Evolutionary conservation across 2,329 filamentous ascomycete genomes (phyloP).

Genomic region (Madurella mycetomatis): DNA sequence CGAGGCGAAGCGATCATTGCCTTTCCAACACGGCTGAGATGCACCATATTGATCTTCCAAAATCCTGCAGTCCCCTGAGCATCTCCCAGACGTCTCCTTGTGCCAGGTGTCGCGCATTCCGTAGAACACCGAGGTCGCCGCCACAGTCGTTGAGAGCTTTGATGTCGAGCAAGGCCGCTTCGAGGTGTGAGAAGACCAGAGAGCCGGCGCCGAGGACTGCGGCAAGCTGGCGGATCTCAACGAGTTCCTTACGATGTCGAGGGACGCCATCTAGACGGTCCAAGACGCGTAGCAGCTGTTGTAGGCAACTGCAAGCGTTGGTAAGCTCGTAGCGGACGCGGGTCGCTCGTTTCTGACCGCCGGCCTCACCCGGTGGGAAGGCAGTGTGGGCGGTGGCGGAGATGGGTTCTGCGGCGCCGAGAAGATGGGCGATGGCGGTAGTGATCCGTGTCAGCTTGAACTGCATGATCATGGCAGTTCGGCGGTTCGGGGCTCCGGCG

Average conservation of each 20-base stretch:
- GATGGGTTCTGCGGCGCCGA: not conserved
- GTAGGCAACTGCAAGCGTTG: not conserved
- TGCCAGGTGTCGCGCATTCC: no score
- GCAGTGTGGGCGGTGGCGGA: not conserved
- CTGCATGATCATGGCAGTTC: not conserved
- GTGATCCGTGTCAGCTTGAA: slow-evolving; percentile 1
- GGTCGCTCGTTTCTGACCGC: not conserved
- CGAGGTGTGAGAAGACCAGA: no score
- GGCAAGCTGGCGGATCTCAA: not conserved
- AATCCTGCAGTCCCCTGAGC: slow-evolving; percentile 5
- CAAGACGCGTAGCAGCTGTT: not conserved
- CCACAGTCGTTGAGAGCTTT: no score
- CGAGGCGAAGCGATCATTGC: not conserved
- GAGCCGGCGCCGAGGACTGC: no score
- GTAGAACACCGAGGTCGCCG: no score
- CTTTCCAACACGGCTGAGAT: not conserved
- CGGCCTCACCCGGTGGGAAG: not conserved
- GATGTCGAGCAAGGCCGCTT: no score
- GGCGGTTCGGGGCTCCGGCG: not conserved
- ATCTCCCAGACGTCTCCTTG: slow-evolving; percentile 4
- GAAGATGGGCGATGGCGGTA: not conserved
- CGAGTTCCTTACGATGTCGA: not conserved
- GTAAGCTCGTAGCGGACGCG: not conserved
- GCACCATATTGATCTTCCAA: not conserved
- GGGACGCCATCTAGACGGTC: not conserved